Base-by-base conservation (phyloP, 192 early-diverging fungal genomes). In the Phycomyces nitens region DNA sequence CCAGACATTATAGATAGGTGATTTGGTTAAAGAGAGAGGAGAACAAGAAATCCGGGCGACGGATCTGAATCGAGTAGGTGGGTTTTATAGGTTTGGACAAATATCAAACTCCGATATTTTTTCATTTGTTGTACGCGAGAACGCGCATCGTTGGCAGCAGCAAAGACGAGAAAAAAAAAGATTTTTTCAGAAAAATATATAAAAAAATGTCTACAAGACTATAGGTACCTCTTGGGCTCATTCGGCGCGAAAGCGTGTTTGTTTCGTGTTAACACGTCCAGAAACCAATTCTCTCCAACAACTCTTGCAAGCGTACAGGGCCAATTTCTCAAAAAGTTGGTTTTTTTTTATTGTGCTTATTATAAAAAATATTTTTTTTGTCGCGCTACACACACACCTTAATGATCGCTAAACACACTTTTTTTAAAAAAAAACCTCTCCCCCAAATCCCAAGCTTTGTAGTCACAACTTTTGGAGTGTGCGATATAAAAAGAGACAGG, bases 1-100 rank as follows among this genome's bases (percentile, higher is more conserved):
- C 82, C 86, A 79, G 82, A 82, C 82, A 84, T 86, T n/a, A n/a
- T n/a, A n/a, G 72, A 11, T 43, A 42, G 40, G 42, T 70, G 7
- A 47, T 58, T 27, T 52, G n/a, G 42, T 49, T 59, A 60, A 69
- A 67, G 29, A 44, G 58, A 41, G 56, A 49, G 22, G 15, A 63
- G 53, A 53, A 63, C 38, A 53, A 54, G 41, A 41, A 44, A 26
- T 61, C 26, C 49, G 60, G 22, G 21, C 51, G 40, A 29, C n/a
- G 50, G 22, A 47, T 18, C 29, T 53, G 39, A 53, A 63, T 24
- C 29, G 23, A 54, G 16, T 53, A 54, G 47, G 29, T 38, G 55
- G 29, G 29, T 34, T 56, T 56, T 56, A 56, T 56, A 56, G 29
- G 39, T 56, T 56, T 38, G 39, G 39, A 39, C 20, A 56, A 56